Evolutionary conservation across 768 basidiomycete genomes (phyloP).

Genomic region (Termitomyces sp.): DNA sequence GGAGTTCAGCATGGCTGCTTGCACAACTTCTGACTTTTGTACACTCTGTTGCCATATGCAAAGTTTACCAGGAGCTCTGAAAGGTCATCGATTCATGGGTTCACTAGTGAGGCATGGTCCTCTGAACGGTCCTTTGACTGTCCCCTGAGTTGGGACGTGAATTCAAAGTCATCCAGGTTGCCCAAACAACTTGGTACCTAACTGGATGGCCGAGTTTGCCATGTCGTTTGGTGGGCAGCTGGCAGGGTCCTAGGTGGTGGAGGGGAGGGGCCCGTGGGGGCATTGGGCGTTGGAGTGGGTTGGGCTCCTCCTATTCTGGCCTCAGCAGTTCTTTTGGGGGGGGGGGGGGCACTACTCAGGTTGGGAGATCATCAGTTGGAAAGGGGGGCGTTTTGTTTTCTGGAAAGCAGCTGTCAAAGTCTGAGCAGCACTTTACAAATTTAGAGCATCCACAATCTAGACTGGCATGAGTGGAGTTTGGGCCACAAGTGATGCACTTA

Average conservation of each 20-base stretch:
- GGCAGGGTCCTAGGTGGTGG: too few species aligned
- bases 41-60: conserved; percentile 22
- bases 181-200: not conserved
- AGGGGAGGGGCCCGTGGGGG: too few species aligned
- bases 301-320: too few species aligned
- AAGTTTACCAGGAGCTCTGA: not conserved
- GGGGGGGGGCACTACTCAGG: too few species aligned
- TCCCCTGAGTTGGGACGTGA: too few species aligned
- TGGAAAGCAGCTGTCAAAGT: not conserved
- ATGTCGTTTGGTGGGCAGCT: too few species aligned
- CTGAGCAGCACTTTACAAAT: not conserved
- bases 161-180: too few species aligned
- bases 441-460: not conserved
- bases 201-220: not conserved
- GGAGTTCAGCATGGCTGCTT: conserved; percentile 9
- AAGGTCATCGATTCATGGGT: too few species aligned
- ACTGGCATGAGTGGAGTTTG: not conserved
- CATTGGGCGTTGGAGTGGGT: too few species aligned
- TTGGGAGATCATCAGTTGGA: not conserved
- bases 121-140: too few species aligned
- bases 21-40: conserved; percentile 17
- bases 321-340: too few species aligned
- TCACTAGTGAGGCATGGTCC: too few species aligned
- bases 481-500: not conserved
- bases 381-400: not conserved